Conservation (phyloP, 164 flowering plant species). For the Dillenia turbinata region DNA sequence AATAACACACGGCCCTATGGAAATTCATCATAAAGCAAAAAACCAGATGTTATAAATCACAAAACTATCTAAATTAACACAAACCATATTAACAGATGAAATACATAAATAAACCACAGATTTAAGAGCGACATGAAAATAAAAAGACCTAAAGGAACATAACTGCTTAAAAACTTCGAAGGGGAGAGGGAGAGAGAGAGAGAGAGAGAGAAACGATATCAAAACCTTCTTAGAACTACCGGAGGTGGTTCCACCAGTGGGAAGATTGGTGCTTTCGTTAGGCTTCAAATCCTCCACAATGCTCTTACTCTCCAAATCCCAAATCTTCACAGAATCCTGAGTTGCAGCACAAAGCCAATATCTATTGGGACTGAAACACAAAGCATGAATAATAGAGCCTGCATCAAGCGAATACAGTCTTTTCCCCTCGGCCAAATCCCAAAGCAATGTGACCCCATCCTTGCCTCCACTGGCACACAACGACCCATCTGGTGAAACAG, state of each 20-base stretch:
- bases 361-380: conserved; percentile 89
- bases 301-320: conserved; percentile 92
- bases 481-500: conserved; percentile 84
- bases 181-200: too few species aligned
- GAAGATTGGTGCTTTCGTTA: conserved; percentile 39
- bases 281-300: conserved; percentile 70
- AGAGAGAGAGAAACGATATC: neutral
- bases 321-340: conserved; percentile 67
- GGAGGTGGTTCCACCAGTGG: conserved; percentile 29
- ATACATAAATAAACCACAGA: neutral
- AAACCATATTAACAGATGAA: too few species aligned
- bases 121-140: conserved; percentile 13
- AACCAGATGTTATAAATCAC: too few species aligned
- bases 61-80: too few species aligned
- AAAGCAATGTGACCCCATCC: conserved; percentile 72
- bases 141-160: too few species aligned
- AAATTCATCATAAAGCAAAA: too few species aligned
- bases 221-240: conserved; percentile 36
- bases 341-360: conserved; percentile 96
- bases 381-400: conserved; percentile 60
- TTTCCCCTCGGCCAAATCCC: conserved; percentile 94
- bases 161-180: too few species aligned
- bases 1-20: too few species aligned
- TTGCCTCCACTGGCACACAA: conserved; percentile 89
- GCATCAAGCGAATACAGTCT: conserved; percentile 71